Evolutionary conservation across 345 rosid species (phyloP).

Genomic region (Stellera chamaejasme): DNA sequence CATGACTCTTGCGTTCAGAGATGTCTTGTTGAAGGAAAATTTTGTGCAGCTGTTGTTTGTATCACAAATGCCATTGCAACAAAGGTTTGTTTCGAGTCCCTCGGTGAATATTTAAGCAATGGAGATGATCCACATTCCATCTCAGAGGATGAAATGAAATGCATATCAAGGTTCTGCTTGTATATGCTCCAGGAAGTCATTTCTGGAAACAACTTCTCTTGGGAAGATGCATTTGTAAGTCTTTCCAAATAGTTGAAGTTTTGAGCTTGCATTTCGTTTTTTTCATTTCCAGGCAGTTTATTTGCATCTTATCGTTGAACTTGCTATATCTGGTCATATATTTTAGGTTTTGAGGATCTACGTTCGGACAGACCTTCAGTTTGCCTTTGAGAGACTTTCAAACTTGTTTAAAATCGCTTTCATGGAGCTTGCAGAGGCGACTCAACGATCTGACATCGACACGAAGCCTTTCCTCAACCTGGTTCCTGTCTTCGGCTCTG

Average conservation of each 20-base stretch:
- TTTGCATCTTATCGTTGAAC: neutral
- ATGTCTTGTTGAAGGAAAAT: conserved; percentile 50
- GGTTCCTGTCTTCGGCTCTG: conserved; percentile 63
- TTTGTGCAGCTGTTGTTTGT: conserved; percentile 53
- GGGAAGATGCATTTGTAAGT: conserved; percentile 73
- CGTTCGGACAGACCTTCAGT: conserved; percentile 38
- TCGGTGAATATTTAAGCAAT: conserved; percentile 8
- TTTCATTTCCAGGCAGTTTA: neutral
- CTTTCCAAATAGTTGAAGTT: neutral
- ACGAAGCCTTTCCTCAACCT: conserved; percentile 43
- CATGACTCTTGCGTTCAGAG: conserved; percentile 70
- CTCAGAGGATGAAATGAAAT: conserved; percentile 34
- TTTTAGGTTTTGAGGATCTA: conserved; percentile 62
- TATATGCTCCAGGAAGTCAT: conserved; percentile 62
- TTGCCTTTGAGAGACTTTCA: conserved; percentile 30
- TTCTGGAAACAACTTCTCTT: conserved; percentile 43
- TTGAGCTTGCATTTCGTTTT: neutral
- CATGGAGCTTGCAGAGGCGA: conserved; percentile 38
- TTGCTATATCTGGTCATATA: neutral
- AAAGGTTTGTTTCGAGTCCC: conserved; percentile 34
- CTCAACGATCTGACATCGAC: conserved; percentile 12
- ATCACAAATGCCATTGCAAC: conserved; percentile 35
- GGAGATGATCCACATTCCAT: conserved; percentile 17
- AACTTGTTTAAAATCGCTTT: conserved; percentile 30
- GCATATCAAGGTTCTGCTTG: conserved; percentile 54